These are phyloP conservation scores for Chaetomiaceae sp. DNA, from an alignment of 2,329 filamentous ascomycete species.

Conservation along the genomic window DNA sequence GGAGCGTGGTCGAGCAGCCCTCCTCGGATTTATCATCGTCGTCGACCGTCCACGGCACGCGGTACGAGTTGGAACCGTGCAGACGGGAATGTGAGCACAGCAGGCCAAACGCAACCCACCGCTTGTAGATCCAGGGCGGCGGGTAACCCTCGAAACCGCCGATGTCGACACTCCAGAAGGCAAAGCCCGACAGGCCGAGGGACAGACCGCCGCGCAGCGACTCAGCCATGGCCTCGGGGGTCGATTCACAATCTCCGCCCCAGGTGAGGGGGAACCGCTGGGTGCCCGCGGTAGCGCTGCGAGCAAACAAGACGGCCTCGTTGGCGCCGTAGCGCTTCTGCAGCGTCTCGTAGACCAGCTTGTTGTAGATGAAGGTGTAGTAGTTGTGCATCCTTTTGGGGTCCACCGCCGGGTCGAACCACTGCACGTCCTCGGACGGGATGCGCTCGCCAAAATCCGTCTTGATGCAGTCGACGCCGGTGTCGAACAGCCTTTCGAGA, in stretches of 20 bases:
- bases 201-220: constrained; percentile 34
- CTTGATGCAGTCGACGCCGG: constrained; percentile 68
- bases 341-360: constrained; percentile 62
- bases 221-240: constrained; percentile 68
- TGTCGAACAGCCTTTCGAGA: constrained; percentile 59
- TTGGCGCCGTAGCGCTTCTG: constrained; percentile 46
- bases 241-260: constrained; percentile 73
- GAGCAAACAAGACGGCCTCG: constrained; percentile 61
- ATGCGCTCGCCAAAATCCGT: constrained; percentile 73
- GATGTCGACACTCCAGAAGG: constrained; percentile 32
- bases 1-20: constrained; percentile 47
- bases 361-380: constrained; percentile 71
- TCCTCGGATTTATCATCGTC: constrained; percentile 53
- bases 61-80: constrained; percentile 65
- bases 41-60: constrained; percentile 71
- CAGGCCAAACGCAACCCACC: constrained; percentile 72
- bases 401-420: constrained; percentile 55
- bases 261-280: constrained; percentile 67
- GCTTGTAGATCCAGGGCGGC: constrained; percentile 66
- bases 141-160: constrained; percentile 60
- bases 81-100: constrained; percentile 66
- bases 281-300: constrained; percentile 61
- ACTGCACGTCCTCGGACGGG: constrained; percentile 59
- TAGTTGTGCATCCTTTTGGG: constrained; percentile 70
- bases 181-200: constrained; percentile 28